phyloP scores from a whole-genome alignment of 768 basidiomycete genomes.

The Termitomyces sp. region DNA sequence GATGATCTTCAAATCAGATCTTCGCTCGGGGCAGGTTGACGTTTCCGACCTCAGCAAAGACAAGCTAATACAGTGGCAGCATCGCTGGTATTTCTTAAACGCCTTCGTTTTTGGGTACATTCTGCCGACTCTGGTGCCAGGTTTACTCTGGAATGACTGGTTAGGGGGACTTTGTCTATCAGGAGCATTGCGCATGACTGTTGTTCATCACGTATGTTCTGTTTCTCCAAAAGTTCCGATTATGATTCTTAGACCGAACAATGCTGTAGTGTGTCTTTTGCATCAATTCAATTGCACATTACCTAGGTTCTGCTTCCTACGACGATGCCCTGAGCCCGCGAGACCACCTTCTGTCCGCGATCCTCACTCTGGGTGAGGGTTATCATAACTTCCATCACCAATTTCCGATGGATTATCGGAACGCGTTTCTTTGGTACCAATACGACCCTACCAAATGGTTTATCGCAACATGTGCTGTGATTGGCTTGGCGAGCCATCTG shows the following conservation, averaged over 20 bases:
- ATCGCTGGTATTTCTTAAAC: constrained; percentile 66
- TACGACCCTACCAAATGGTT: constrained; percentile 98
- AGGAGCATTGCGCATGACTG: constrained; percentile 64
- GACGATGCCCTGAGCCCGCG: constrained; percentile 78
- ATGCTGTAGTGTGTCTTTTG: constrained; percentile 71
- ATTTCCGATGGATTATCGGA: constrained; percentile 85
- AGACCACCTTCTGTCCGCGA: constrained; percentile 77
- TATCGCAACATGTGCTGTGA: constrained; percentile 57
- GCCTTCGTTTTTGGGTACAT: constrained; percentile 66
- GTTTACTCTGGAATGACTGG: constrained; percentile 74
- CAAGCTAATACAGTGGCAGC: constrained; percentile 73
- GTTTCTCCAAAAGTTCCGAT: constrained; percentile 18
- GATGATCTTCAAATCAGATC: constrained; percentile 75
- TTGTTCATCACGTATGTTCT: constrained; percentile 76
- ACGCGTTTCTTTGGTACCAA: constrained; percentile 79
- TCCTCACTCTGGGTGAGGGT: constrained; percentile 84
- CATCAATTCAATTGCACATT: constrained; percentile 88
- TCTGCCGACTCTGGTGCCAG: constrained; percentile 67
- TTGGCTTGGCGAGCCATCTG: constrained; percentile 79
- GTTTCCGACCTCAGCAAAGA: constrained; percentile 70
- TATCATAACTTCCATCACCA: constrained; percentile 93
- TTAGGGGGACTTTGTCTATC: constrained; percentile 74
- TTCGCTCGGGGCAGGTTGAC: constrained; percentile 70
- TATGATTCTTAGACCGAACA: constrained; percentile 2
- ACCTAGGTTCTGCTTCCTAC: constrained; percentile 76